Conservation (phyloP, 352 stramenopile species). For the Globisporangium canariense region DNA sequence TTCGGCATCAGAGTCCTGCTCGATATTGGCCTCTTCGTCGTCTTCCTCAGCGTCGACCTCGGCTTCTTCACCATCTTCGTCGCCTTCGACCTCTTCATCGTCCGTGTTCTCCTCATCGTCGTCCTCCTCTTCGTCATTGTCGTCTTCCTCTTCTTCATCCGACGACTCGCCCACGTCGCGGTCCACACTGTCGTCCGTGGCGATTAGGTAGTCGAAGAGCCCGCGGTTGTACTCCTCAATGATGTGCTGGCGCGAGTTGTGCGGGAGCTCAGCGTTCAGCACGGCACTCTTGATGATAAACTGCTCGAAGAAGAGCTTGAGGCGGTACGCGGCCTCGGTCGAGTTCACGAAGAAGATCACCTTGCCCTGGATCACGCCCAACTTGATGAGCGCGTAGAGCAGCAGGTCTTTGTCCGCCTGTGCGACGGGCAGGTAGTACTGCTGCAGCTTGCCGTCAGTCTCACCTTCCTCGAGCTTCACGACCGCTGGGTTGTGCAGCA, state of each 20-base stretch:
- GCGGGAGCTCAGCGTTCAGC: slow-evolving; percentile 97
- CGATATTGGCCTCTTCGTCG: slow-evolving; percentile 69
- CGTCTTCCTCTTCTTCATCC: slow-evolving; percentile 65
- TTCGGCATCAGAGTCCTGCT: slow-evolving; percentile 28
- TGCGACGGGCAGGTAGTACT: slow-evolving; percentile 94
- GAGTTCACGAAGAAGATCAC: slow-evolving; percentile 99
- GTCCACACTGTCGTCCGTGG: slow-evolving; percentile 96
- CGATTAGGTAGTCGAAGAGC: slow-evolving; percentile 99
- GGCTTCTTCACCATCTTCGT: slow-evolving; percentile 38
- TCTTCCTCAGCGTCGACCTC: slow-evolving; percentile 36
- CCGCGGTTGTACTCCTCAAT: slow-evolving; percentile 94
- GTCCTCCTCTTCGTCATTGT: slow-evolving; percentile 54
- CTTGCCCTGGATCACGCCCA: slow-evolving; percentile 96
- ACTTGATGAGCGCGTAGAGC: slow-evolving; percentile 98
- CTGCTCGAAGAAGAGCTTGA: slow-evolving; percentile 99
- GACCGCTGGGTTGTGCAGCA: slow-evolving; percentile 96
- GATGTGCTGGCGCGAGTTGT: slow-evolving; percentile 97
- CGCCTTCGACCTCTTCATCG: slow-evolving; percentile 41
- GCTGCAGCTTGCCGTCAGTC: slow-evolving; percentile 89
- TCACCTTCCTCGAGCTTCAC: slow-evolving; percentile 95
- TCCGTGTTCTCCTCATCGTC: slow-evolving; percentile 34
- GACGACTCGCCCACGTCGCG: slow-evolving; percentile 58
- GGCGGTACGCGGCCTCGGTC: slow-evolving; percentile 91
- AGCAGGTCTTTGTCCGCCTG: slow-evolving; percentile 95
- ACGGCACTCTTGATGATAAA: slow-evolving; percentile 98